Conservation (phyloP, 1,284 basidiomycete species). For the Schizophyllum commune region DNA sequence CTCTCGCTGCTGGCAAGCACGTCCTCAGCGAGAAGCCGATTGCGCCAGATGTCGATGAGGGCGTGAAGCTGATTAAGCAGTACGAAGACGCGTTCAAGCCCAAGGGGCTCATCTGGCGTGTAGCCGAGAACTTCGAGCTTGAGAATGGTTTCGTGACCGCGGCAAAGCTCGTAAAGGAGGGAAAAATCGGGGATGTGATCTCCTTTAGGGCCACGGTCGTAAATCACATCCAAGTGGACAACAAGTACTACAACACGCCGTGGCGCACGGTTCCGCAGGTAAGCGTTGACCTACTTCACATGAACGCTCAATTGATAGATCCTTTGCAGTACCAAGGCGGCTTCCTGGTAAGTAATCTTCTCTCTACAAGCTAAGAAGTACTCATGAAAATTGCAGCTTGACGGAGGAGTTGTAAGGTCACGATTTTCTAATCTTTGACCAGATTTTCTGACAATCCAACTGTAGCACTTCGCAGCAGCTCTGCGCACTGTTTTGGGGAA, state of each 20-base stretch:
- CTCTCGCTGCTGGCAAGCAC: conserved; percentile 70
- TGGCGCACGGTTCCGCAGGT: conserved; percentile 81
- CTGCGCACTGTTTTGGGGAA: conserved; percentile 54
- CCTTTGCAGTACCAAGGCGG: conserved; percentile 85
- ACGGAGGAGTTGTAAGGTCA: conserved; percentile 59
- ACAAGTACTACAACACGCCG: conserved; percentile 72
- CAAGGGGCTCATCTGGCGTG: conserved; percentile 72
- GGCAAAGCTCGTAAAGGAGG: conserved; percentile 41
- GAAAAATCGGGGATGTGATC: conserved; percentile 57
- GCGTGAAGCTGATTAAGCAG: conserved; percentile 53
- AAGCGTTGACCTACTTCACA: conserved; percentile 20
- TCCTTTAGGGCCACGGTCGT: conserved; percentile 54
- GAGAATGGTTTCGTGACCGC: conserved; percentile 56
- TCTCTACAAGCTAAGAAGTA: no score
- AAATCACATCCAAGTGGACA: conserved; percentile 50
- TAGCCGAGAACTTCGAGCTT: conserved; percentile 80
- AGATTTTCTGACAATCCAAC: conserved; percentile 3
- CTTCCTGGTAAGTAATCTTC: conserved; percentile 62
- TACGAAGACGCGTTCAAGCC: conserved; percentile 61
- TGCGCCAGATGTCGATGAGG: conserved; percentile 60
- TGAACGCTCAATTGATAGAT: neutral
- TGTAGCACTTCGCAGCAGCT: conserved; percentile 55
- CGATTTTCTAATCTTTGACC: conserved; percentile 1
- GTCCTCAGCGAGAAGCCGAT: conserved; percentile 85
- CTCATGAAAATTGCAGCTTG: conserved; percentile 32